Evolutionary conservation across 106 monocot genomes (phyloP).

Genomic region (Amphibolis antarctica): DNA sequence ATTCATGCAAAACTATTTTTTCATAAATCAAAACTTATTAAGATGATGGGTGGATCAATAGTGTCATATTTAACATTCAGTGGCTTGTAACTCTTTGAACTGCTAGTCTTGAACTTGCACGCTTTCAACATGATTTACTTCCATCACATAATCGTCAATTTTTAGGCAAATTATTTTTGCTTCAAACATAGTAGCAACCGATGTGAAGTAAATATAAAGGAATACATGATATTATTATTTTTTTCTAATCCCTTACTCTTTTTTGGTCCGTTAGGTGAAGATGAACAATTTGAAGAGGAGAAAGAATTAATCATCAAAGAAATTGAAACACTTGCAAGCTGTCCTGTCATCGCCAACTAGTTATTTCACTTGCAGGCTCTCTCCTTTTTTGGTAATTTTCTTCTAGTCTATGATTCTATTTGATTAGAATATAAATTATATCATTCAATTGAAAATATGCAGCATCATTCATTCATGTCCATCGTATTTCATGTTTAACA

Average conservation of each 20-base stretch:
- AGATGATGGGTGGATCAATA: background rate
- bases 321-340: conserved; percentile 12
- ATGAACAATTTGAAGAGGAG: conserved; percentile 68
- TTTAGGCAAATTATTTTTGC: background rate
- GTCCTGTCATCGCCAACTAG: background rate
- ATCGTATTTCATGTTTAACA: no score
- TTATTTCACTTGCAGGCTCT: background rate
- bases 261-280: conserved; percentile 32
- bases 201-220: background rate
- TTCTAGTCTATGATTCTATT: background rate
- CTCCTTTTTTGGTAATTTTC: background rate
- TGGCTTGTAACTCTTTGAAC: background rate
- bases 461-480: no score
- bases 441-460: no score
- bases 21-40: no score
- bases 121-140: background rate
- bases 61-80: background rate
- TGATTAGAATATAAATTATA: background rate
- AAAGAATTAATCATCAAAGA: conserved; percentile 43
- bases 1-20: no score
- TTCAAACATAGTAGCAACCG: background rate
- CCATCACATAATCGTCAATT: background rate
- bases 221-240: background rate
- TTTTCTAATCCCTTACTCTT: background rate
- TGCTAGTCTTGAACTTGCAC: background rate